phyloP scores from a whole-genome alignment of 2,329 filamentous ascomycete species.

The Sclerotinia minor region DNA sequence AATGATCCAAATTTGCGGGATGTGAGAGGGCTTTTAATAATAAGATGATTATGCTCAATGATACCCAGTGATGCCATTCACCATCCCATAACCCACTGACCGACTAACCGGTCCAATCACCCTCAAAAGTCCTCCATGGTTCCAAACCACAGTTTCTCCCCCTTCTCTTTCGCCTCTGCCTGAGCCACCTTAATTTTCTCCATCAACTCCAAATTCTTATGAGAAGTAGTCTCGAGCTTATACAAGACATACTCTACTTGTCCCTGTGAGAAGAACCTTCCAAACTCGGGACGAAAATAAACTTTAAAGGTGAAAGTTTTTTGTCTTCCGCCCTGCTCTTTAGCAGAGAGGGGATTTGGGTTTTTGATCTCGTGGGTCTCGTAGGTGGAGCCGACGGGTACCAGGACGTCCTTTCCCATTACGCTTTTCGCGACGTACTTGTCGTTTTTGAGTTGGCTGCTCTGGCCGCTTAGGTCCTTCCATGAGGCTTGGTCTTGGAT shows the following conservation, averaged over 20 bases:
- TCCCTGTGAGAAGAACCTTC: neutral
- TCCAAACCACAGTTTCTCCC: neutral
- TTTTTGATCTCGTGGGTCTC: neutral
- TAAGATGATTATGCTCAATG: neutral
- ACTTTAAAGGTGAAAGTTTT: neutral
- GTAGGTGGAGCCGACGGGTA: neutral
- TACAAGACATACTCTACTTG: neutral
- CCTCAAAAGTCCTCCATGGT: too few species aligned
- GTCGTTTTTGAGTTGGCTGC: neutral
- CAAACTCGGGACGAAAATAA: neutral
- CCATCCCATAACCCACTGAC: too few species aligned
- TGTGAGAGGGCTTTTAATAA: too few species aligned
- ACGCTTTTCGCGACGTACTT: neutral
- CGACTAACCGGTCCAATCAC: too few species aligned
- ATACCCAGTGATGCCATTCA: neutral
- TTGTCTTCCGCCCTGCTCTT: neutral
- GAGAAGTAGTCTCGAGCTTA: neutral
- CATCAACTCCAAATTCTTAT: neutral
- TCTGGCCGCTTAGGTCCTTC: fast-evolving
- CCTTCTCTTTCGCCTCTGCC: neutral
- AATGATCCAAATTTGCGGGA: too few species aligned
- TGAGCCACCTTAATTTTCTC: neutral
- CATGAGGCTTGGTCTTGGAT: fast-evolving
- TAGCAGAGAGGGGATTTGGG: too few species aligned
- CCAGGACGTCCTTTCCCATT: fast-evolving